Evolutionary conservation across 352 stramenopile genomes (phyloP).

Genomic region (Pythium folliculosum): DNA sequence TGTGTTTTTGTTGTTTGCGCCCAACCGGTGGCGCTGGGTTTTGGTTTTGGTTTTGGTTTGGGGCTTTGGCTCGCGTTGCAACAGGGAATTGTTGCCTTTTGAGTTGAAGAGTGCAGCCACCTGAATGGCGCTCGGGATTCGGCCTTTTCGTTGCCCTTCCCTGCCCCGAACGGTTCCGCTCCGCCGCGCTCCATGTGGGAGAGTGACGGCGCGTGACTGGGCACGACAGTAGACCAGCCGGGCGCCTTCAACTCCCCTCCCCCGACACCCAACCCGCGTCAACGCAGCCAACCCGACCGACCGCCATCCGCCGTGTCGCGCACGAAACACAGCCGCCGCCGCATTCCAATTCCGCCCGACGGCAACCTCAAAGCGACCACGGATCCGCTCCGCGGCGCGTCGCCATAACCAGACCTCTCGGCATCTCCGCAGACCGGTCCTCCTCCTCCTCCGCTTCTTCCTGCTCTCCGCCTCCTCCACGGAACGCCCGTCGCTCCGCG

Average conservation of each 20-base stretch:
- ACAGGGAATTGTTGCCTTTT: constrained; percentile 26
- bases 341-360: neutral
- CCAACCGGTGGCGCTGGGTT: constrained; percentile 1
- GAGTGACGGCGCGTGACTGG: constrained; percentile 33
- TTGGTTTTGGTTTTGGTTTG: constrained; percentile 5
- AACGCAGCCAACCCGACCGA: constrained; percentile 8
- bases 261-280: constrained; percentile 9
- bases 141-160: neutral
- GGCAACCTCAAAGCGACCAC: neutral
- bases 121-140: constrained; percentile 8
- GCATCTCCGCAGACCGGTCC: constrained; percentile 1
- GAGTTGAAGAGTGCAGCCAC: constrained; percentile 24
- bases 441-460: too few relatives aligned
- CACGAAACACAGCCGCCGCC: constrained; percentile 10
- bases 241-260: constrained; percentile 24
- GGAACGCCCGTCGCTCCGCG: constrained; percentile 1
- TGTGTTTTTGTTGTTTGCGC: neutral
- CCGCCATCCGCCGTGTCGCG: constrained; percentile 14
- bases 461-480: neutral
- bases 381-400: constrained; percentile 1
- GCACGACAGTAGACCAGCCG: constrained; percentile 29
- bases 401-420: constrained; percentile 5
- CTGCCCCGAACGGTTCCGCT: constrained; percentile 20
- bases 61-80: neutral
- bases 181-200: constrained; percentile 31